Evolutionary conservation across 306 rosid species (phyloP), one percentile per base, ranked within the genome.

Genomic region (Clitoria ternatea): DNA sequence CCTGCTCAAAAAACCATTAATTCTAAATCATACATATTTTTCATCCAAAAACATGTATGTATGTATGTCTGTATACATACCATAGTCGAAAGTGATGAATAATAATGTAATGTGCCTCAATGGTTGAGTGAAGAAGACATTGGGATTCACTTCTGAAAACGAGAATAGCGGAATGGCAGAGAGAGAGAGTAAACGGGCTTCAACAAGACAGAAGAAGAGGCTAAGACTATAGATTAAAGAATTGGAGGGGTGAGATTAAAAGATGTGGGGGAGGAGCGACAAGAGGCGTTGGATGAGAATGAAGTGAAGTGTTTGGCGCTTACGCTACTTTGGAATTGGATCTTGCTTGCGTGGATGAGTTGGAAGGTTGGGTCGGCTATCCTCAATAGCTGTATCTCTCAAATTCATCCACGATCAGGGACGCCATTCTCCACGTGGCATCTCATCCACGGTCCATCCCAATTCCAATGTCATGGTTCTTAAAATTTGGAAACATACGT

Each of bases 301-400:
- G 66, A 81, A 55, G 76, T 72, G 89, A 85, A 75, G 88, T 69
- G 88, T 84, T 85, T 87, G 87, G 89, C 87, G 86, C 98, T 86
- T 83, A 88, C 93, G 91, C 89, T 72, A 84, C 84, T 86, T 90
- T 83, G 98, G 96, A 92, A 85, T 90, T 83, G 98, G 96, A 92
- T 85, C 85, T 87, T 84, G 70, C 75, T 86, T 70, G 90, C 90
- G 90, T 87, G 86, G 74, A 44, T 76, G 69, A 68, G 79, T 82
- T 82, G 80, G 79, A 85, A 82, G 95, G 90, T 88, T 85, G 81
- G 88, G 92, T 88, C 85, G 91, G 88, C 93, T 67, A 83, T 50
- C 55, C 77, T 48, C 35, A 49, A 69, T 76, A 54, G 85, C 83
- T 78, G 85, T 69, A 47, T 79, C 48, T 61, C 67, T 27, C 55